Percentiles rank a stretch among this genome's conserved stretches.
These are phyloP conservation scores for Termitomyces sp. DNA, from an alignment of 768 basidiomycete genomes.

Conservation along the genomic window DNA sequence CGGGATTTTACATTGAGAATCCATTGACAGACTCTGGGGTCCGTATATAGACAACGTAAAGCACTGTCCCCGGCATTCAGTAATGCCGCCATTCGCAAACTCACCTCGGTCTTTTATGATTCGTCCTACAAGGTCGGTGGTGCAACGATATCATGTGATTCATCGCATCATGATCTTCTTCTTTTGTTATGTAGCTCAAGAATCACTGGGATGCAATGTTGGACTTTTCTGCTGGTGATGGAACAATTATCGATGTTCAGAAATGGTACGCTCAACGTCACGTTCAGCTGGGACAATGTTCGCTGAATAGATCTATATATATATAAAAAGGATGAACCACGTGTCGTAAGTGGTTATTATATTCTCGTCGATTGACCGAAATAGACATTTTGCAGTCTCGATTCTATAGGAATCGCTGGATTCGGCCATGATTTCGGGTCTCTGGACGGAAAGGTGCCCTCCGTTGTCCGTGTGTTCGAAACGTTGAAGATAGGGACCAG, in stretches of 20 bases:
- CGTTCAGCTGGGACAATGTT: slow-evolving; percentile 25
- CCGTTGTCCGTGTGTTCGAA: slow-evolving; percentile 36
- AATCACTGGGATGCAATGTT: slow-evolving; percentile 19
- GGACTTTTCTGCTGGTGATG: slow-evolving; percentile 28
- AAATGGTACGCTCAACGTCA: slow-evolving; percentile 34
- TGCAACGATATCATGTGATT: background rate
- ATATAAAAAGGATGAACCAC: slow-evolving; percentile 33
- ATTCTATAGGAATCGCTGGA: slow-evolving; percentile 52
- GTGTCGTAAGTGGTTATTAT: slow-evolving; percentile 28
- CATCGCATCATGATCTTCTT: background rate
- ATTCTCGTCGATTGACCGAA: too few relatives aligned
- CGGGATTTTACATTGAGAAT: too few relatives aligned
- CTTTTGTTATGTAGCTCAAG: slow-evolving; percentile 24
- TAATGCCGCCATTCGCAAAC: slow-evolving; percentile 40
- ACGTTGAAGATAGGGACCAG: slow-evolving; percentile 22
- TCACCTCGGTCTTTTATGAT: slow-evolving; percentile 44
- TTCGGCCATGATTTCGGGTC: slow-evolving; percentile 54
- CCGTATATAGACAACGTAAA: slow-evolving; percentile 45
- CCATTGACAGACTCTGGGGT: too few relatives aligned
- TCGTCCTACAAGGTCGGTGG: slow-evolving; percentile 40
- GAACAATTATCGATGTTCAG: slow-evolving; percentile 38
- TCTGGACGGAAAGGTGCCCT: slow-evolving; percentile 39
- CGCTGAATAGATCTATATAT: slow-evolving; percentile 4
- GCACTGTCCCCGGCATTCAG: slow-evolving; percentile 47
- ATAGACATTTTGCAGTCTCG: slow-evolving; percentile 31